Base-by-base conservation (phyloP, 106 monocot genomes). In the Dendrobium huoshanense region DNA sequence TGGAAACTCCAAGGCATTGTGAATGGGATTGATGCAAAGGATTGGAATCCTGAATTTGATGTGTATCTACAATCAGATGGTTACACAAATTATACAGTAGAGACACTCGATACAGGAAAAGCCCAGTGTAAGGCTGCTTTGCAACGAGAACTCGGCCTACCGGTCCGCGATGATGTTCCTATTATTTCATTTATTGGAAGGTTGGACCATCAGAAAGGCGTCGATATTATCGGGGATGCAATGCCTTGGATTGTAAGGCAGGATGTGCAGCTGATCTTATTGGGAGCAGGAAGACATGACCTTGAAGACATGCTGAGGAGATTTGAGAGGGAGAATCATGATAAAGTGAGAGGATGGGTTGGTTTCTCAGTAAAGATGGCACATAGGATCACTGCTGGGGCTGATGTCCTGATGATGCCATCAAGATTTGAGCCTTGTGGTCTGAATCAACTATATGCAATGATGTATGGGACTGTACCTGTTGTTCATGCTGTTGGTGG, bases 341-440 rank as follows among this genome's bases (percentile, higher is more conserved):
- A 88, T 75, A 94, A 85, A 75, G 87, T 97, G 17, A 82, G 94
- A 22, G 81, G 85, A 15, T 92, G 94, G 92, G 96, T 97, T 33
- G 96, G 94, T 15, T 97, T 97, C 59, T 94, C 94, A 0, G 94
- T 92, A 27, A 82, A 73, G 41, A 79, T 85, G 87, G 94, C 96
- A 11, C 96, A 97, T 41, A 79, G 96, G 19, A 90, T 97, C 61
- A 97, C 92, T 3, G 94, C 96, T 2, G 96, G 94, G 17, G 90
- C 90, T 0, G 96, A 97, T 13, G 27, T 92, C 27, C 78, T 97
- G 5, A 13, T 97, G 74, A 97, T 97, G 96, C 96, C 96, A 5
- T 97, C 96, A 20, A 85, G 94, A 77, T 96, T 92, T 20, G 94
- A 96, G 80, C 96, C 96, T 13, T 96, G 96, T 56, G 96, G 96